Evolutionary conservation across 495 filamentous ascomycete species (phyloP).

Genomic region (Elaphomyces granulatus): DNA sequence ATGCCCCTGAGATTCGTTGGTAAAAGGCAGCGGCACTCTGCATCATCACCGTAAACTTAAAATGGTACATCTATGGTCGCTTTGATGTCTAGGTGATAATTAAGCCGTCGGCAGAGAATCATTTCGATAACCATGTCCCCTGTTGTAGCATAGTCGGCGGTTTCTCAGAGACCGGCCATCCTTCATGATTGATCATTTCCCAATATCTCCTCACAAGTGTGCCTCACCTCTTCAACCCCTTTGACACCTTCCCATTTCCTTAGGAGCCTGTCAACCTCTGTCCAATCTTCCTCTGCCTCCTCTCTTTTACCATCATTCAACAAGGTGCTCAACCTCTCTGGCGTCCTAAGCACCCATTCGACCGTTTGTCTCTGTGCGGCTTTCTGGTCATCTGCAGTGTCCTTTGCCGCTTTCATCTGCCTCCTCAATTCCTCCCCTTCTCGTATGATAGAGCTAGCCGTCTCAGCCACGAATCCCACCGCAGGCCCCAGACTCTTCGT

Average conservation of each 20-base stretch:
- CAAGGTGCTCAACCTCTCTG: conserved; percentile 34
- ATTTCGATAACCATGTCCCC: too few relatives aligned
- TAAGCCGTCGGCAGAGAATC: too few relatives aligned
- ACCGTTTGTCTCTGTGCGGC: conserved; percentile 51
- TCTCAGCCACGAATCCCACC: conserved; percentile 68
- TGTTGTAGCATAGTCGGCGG: too few relatives aligned
- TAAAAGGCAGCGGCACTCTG: too few relatives aligned
- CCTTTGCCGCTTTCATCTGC: conserved; percentile 23
- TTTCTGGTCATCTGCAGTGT: conserved; percentile 20
- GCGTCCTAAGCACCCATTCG: conserved; percentile 51
- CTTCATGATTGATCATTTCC: too few relatives aligned
- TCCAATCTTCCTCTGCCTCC: conserved; percentile 47
- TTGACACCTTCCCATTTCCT: conserved; percentile 44
- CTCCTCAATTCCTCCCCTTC: conserved; percentile 27
- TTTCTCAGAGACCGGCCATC: too few relatives aligned
- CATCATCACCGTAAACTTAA: too few relatives aligned
- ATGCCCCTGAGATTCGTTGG: too few relatives aligned
- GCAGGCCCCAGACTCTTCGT: conserved; percentile 56
- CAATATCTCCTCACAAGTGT: conserved; percentile 44
- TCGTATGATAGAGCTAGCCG: conserved; percentile 52
- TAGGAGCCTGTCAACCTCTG: conserved; percentile 31
- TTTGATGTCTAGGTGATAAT: too few relatives aligned
- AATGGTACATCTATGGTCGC: too few relatives aligned
- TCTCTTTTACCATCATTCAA: conserved; percentile 34
- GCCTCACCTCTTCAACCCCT: conserved; percentile 43